Evolutionary conservation across 208 protist species (phyloP).

Genomic region (Herpetomonas tarakana): DNA sequence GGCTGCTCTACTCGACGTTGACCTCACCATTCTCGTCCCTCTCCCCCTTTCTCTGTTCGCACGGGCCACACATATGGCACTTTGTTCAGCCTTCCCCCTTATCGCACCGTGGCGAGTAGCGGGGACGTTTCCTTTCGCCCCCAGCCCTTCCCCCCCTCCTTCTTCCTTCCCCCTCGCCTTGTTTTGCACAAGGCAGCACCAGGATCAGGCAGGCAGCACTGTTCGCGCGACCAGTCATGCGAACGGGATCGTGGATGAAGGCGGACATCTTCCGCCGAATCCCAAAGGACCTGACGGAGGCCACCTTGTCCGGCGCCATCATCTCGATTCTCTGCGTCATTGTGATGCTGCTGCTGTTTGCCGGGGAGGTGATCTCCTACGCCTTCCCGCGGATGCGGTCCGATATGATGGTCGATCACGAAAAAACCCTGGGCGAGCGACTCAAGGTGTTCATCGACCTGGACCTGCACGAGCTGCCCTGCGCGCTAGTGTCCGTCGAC

Average conservation of each 20-base stretch:
- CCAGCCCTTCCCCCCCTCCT: too few relatives aligned
- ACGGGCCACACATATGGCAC: too few relatives aligned
- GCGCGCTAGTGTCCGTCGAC: slow-evolving; percentile 33
- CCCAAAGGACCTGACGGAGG: slow-evolving; percentile 46
- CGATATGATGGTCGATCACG: slow-evolving; percentile 36
- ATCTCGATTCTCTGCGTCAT: slow-evolving; percentile 42
- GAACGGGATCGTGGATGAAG: slow-evolving; percentile 14
- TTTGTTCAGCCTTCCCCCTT: too few relatives aligned
- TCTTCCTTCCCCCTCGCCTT: too few relatives aligned
- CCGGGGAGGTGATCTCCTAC: slow-evolving; percentile 38
- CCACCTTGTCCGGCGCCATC: slow-evolving; percentile 41
- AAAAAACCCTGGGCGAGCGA: slow-evolving; percentile 14
- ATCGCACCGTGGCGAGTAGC: too few relatives aligned
- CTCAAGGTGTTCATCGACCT: slow-evolving; percentile 42
- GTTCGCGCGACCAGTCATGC: slow-evolving; percentile 9
- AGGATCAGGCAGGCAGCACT: too few relatives aligned
- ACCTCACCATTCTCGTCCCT: too few relatives aligned
- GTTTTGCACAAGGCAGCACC: too few relatives aligned
- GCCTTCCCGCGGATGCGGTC: slow-evolving; percentile 30
- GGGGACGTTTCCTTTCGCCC: too few relatives aligned
- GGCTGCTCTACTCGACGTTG: too few relatives aligned
- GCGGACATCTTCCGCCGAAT: slow-evolving; percentile 50
- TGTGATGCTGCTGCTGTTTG: slow-evolving; percentile 42
- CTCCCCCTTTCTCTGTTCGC: too few relatives aligned
- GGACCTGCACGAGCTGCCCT: slow-evolving; percentile 37